Conservation (phyloP, 2,329 filamentous ascomycete genomes). For the Tolypocladium guangdongense region DNA sequence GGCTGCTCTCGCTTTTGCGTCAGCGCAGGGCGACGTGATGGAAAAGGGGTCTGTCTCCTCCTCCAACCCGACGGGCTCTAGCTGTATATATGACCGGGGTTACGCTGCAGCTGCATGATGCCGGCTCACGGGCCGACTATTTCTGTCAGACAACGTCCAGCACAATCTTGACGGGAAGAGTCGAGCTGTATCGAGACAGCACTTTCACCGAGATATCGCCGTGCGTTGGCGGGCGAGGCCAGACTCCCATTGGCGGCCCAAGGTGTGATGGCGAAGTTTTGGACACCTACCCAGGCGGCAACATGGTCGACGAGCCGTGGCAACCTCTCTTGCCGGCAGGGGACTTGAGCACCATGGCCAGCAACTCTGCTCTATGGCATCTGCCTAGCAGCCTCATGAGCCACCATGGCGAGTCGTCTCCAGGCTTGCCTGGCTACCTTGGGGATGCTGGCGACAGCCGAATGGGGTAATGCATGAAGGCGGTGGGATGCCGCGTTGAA, state of each 20-base stretch:
- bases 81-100: not conserved
- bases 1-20: not conserved
- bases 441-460: not conserved
- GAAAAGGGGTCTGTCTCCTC: not conserved
- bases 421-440: not conserved
- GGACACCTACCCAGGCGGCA: not conserved
- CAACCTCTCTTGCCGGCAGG: not conserved
- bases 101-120: not conserved
- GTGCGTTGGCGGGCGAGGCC: not conserved
- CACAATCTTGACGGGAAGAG: not conserved
- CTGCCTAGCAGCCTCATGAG: too few species aligned
- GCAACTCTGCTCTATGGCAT: too few species aligned
- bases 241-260: not conserved
- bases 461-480: not conserved
- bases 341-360: not conserved
- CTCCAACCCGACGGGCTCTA: not conserved
- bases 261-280: not conserved
- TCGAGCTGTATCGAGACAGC: not conserved
- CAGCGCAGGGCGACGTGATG: too few species aligned
- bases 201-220: not conserved
- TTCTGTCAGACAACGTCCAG: not conserved
- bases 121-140: not conserved
- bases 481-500: not conserved
- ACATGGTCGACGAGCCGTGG: not conserved
- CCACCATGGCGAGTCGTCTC: not conserved